These are phyloP conservation scores for Naganishia randhawae DNA, from an alignment of 768 basidiomycete genomes.

Conservation along the genomic window DNA sequence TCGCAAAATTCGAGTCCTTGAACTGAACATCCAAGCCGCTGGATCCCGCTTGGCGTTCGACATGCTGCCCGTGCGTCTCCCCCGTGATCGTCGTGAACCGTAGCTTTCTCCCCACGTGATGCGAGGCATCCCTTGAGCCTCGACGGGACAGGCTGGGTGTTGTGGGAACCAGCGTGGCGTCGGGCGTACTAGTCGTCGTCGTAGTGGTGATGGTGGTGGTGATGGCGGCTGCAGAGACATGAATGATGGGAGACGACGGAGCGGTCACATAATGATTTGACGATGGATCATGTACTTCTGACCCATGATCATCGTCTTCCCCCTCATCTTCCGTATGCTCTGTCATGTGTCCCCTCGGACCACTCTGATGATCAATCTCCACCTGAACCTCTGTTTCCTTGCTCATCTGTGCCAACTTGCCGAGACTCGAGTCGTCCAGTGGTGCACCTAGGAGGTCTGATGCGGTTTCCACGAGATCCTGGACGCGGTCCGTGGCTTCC, in stretches of 20 bases:
- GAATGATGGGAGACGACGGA: constrained; percentile 10
- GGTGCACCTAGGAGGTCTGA: background rate
- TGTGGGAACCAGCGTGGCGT: background rate
- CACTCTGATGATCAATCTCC: background rate
- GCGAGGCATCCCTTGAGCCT: background rate
- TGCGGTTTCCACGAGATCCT: constrained; percentile 6
- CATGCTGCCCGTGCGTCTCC: background rate
- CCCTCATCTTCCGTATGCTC: background rate
- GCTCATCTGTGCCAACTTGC: constrained; percentile 18
- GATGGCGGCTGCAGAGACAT: background rate
- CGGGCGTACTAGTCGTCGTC: background rate
- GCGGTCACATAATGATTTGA: constrained; percentile 11
- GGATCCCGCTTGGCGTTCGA: background rate
- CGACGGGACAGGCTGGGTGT: background rate
- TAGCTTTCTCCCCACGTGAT: constrained; percentile 14
- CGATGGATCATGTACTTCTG: background rate
- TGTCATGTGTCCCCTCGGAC: too few relatives aligned
- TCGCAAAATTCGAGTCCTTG: constrained; percentile 45
- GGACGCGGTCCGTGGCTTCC: background rate
- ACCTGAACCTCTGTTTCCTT: background rate
- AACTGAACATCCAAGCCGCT: constrained; percentile 7
- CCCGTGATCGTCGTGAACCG: constrained; percentile 25
- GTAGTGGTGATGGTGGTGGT: background rate
- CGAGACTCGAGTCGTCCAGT: constrained; percentile 13
- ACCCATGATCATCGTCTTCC: background rate